phyloP scores from a whole-genome alignment of 1,284 basidiomycete genomes.

The Cutaneotrichosporon cavernicola region DNA sequence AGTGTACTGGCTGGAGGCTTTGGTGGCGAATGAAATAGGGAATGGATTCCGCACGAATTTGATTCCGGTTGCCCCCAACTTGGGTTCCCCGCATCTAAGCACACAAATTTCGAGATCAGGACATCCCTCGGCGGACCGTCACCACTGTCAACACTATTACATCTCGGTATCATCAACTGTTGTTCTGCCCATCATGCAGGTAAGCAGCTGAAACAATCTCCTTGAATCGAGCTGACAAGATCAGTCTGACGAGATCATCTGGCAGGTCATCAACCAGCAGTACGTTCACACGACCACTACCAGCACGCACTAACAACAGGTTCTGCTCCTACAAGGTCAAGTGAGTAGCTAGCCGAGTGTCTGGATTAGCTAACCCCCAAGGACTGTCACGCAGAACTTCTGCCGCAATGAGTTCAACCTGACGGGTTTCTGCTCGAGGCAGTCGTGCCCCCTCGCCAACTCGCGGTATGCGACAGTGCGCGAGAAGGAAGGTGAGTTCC shows the following conservation, averaged over 20 bases:
- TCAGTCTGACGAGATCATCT: conserved; percentile 94
- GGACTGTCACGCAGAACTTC: conserved; percentile 92
- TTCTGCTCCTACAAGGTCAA: conserved; percentile 98
- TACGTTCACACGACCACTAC: conserved; percentile 45
- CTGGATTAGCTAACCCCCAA: conserved; percentile 55
- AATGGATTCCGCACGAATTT: conserved; percentile 8
- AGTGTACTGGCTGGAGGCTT: neutral
- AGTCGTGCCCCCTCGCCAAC: conserved; percentile 96
- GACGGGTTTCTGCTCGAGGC: conserved; percentile 93
- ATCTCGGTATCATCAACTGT: neutral
- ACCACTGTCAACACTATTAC: neutral
- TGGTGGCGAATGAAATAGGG: conserved; percentile 1
- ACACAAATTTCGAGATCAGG: conserved; percentile 11
- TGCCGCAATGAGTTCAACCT: conserved; percentile 99
- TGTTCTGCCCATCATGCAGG: conserved; percentile 41
- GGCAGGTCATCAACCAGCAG: conserved; percentile 88
- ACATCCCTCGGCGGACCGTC: neutral
- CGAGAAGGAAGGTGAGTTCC: conserved; percentile 78
- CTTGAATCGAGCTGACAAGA: conserved; percentile 25
- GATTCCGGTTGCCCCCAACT: neutral
- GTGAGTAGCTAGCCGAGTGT: conserved; percentile 57
- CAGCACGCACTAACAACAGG: conserved; percentile 26
- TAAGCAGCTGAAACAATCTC: conserved; percentile 21
- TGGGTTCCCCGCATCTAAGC: neutral
- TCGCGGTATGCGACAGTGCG: conserved; percentile 95